Evolutionary conservation across 495 filamentous ascomycete genomes (phyloP).

Genomic region (Daldinia vernicosa): DNA sequence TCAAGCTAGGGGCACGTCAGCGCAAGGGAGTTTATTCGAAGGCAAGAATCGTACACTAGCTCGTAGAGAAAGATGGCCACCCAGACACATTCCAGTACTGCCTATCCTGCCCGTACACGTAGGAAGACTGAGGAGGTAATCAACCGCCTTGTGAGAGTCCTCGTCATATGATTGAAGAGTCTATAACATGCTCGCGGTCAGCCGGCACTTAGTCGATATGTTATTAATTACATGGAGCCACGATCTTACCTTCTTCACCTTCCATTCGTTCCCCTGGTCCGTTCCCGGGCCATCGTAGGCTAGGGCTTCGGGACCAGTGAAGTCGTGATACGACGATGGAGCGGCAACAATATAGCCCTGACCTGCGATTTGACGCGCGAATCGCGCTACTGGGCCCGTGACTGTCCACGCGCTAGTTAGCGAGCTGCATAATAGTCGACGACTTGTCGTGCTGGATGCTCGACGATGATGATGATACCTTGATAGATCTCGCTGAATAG

Average conservation of each 20-base stretch:
- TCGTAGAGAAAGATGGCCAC: slow-evolving; percentile 88
- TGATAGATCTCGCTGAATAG: slow-evolving; percentile 97
- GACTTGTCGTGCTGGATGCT: slow-evolving; percentile 5
- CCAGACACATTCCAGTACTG: slow-evolving; percentile 93
- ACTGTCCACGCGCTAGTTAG: slow-evolving; percentile 60
- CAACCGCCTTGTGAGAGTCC: slow-evolving; percentile 78
- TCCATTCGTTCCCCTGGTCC: slow-evolving; percentile 85
- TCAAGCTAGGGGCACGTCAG: slow-evolving; percentile 62
- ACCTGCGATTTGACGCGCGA: slow-evolving; percentile 90
- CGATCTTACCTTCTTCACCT: slow-evolving; percentile 72
- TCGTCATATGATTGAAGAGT: slow-evolving; percentile 89
- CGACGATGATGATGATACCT: slow-evolving; percentile 60
- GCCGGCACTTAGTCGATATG: slow-evolving; percentile 16
- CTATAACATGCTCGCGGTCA: slow-evolving; percentile 49
- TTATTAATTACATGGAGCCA: slow-evolving; percentile 7
- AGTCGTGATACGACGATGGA: slow-evolving; percentile 92
- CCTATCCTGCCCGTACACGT: slow-evolving; percentile 90
- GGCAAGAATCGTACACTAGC: slow-evolving; percentile 62
- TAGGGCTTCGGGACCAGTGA: slow-evolving; percentile 83
- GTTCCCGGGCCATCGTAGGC: slow-evolving; percentile 89
- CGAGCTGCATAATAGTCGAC: slow-evolving; percentile 19
- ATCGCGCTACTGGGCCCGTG: slow-evolving; percentile 89
- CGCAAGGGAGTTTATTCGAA: not conserved
- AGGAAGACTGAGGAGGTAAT: slow-evolving; percentile 73
- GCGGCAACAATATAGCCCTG: slow-evolving; percentile 95